phyloP scores from a whole-genome alignment of 2,329 filamentous ascomycete species.

The Herpotrichia juniperi region DNA sequence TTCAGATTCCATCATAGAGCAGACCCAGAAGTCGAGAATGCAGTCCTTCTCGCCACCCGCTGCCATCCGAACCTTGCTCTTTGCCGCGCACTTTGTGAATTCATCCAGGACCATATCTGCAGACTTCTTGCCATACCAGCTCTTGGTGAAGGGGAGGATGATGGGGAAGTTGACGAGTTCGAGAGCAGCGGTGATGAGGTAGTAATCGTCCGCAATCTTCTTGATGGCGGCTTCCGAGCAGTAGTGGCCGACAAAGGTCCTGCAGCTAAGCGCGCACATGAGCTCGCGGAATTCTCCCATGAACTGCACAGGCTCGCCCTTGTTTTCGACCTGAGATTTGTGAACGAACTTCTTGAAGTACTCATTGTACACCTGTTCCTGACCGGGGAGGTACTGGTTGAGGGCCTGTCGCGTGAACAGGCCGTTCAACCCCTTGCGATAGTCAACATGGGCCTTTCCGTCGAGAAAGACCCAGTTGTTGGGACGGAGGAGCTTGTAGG shows the following conservation, averaged over 20 bases:
- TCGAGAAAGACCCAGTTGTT: constrained; percentile 97
- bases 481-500: constrained; percentile 88
- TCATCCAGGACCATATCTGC: constrained; percentile 87
- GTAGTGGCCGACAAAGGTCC: constrained; percentile 94
- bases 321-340: constrained; percentile 69
- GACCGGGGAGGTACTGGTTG: constrained; percentile 82
- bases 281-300: constrained; percentile 91
- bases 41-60: constrained; percentile 83
- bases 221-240: constrained; percentile 86
- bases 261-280: constrained; percentile 90
- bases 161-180: constrained; percentile 98
- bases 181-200: constrained; percentile 89
- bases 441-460: constrained; percentile 91
- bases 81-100: constrained; percentile 87
- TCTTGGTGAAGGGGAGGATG: constrained; percentile 90
- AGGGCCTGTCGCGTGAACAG: constrained; percentile 91
- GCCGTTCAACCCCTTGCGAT: constrained; percentile 91
- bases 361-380: constrained; percentile 85
- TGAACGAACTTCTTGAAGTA: constrained; percentile 81
- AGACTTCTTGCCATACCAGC: constrained; percentile 95
- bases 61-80: constrained; percentile 88
- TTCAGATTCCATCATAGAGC: constrained; percentile 83
- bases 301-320: constrained; percentile 77
- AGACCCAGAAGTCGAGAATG: constrained; percentile 93
- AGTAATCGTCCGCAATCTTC: constrained; percentile 95